Evolutionary conservation across 306 rosid species (phyloP).

Genomic region (Aeschynomene evenia): DNA sequence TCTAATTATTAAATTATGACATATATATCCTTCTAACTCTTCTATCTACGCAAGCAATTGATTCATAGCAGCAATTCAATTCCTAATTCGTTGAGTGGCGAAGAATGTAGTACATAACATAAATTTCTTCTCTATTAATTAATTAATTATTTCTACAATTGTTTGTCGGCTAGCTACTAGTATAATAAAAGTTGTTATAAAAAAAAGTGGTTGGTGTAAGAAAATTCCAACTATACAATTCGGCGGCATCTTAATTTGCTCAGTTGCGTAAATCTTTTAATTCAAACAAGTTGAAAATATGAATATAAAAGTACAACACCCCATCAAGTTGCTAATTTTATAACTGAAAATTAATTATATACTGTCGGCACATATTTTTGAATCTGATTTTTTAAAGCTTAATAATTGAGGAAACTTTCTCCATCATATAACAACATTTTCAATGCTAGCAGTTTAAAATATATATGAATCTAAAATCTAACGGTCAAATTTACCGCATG

Average conservation of each 20-base stretch:
- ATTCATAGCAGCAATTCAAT: neutral
- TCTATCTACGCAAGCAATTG: neutral
- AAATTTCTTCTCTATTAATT: no score
- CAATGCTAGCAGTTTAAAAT: neutral
- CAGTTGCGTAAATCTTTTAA: neutral
- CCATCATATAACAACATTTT: neutral
- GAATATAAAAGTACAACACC: neutral
- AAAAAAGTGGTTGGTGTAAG: neutral
- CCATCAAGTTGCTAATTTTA: neutral
- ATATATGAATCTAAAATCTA: neutral
- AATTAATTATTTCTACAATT: neutral
- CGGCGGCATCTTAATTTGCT: neutral
- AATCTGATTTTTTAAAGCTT: neutral
- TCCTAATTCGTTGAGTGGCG: neutral
- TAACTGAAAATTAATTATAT: neutral
- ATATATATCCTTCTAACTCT: neutral
- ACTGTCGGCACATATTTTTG: neutral
- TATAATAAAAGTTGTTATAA: no score
- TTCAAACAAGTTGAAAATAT: slow-evolving; percentile 22
- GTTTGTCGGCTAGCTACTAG: neutral
- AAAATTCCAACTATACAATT: neutral
- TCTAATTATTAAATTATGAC: no score
- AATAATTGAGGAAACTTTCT: neutral
- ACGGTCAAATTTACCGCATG: neutral
- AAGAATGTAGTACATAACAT: no score